A percentile compares a stretch with the other conserved stretches of the same genome.
Evolutionary conservation across 2,329 filamentous ascomycete genomes (phyloP).

Genomic region (Penicillium sp.): DNA sequence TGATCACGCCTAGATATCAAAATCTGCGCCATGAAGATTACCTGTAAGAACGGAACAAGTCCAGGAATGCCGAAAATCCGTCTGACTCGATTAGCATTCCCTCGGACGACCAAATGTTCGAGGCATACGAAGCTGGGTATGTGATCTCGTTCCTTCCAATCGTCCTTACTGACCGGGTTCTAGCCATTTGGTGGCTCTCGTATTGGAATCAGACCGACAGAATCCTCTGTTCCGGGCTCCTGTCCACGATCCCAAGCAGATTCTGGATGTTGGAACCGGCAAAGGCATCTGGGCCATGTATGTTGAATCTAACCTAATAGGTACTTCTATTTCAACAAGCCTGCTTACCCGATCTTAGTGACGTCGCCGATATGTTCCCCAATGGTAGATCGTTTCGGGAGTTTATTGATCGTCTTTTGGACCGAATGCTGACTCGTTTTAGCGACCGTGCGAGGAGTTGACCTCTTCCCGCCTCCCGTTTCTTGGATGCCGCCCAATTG

Average conservation of each 20-base stretch:
- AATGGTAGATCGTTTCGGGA: conserved; percentile 1
- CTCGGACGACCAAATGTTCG: conserved; percentile 16
- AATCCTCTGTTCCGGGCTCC: conserved; percentile 16
- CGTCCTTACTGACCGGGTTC: background rate
- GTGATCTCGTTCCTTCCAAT: background rate
- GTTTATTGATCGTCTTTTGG: background rate
- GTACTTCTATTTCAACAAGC: background rate
- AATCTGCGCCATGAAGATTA: conserved; percentile 11
- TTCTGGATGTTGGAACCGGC: conserved; percentile 17
- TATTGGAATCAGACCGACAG: conserved; percentile 9
- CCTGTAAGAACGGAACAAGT: conserved; percentile 2
- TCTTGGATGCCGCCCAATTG: conserved; percentile 28
- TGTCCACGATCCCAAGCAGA: conserved; percentile 5
- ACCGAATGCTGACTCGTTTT: background rate
- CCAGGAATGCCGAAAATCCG: background rate
- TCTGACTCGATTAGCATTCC: conserved; percentile 8
- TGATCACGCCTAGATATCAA: conserved; percentile 14
- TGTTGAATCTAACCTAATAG: background rate
- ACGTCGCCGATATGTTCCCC: conserved; percentile 22
- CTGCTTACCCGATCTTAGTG: conserved; percentile 2
- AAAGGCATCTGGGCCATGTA: conserved; percentile 19
- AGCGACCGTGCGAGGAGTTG: conserved; percentile 22
- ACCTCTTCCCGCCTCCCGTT: conserved; percentile 23
- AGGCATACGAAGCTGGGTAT: conserved; percentile 19
- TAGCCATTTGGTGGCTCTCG: conserved; percentile 14